Percentiles rank a stretch among this genome's conserved stretches.
These are phyloP conservation scores for Bimuria novae-zelandiae DNA, from an alignment of 2,329 filamentous ascomycete species.

Conservation along the genomic window DNA sequence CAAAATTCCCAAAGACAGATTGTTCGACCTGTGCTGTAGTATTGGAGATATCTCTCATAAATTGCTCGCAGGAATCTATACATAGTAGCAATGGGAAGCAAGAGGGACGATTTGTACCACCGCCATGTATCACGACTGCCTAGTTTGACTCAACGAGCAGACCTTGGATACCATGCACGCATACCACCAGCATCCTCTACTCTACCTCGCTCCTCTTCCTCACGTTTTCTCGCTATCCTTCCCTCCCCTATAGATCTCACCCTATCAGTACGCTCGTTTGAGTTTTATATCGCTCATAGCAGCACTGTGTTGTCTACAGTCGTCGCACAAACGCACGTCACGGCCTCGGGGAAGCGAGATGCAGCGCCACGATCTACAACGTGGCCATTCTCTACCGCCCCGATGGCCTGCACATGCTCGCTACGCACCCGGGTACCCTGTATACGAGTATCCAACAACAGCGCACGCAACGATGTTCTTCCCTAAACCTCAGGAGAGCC, in stretches of 20 bases:
- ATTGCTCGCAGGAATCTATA: too few species aligned
- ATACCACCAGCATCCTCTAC: background rate
- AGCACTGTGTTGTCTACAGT: background rate
- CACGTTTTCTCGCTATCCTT: background rate
- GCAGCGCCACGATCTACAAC: background rate
- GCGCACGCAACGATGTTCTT: background rate
- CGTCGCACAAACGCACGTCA: background rate
- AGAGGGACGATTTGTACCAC: constrained; percentile 3
- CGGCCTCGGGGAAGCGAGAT: background rate
- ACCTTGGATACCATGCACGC: background rate
- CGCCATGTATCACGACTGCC: background rate
- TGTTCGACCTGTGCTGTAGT: too few species aligned
- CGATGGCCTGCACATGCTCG: background rate
- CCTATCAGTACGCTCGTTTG: constrained; percentile 2
- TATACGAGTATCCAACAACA: background rate
- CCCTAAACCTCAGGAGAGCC: background rate
- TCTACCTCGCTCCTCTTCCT: background rate
- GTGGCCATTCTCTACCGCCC: background rate
- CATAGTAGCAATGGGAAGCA: background rate
- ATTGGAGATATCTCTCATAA: too few species aligned
- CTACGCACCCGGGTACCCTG: constrained; percentile 2
- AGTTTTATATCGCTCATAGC: background rate
- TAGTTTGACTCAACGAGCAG: background rate
- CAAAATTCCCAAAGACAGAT: too few species aligned
- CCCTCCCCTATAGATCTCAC: background rate